Conservation (phyloP, 805 yeast genomes). For the Metschnikowia picachoensis region DNA sequence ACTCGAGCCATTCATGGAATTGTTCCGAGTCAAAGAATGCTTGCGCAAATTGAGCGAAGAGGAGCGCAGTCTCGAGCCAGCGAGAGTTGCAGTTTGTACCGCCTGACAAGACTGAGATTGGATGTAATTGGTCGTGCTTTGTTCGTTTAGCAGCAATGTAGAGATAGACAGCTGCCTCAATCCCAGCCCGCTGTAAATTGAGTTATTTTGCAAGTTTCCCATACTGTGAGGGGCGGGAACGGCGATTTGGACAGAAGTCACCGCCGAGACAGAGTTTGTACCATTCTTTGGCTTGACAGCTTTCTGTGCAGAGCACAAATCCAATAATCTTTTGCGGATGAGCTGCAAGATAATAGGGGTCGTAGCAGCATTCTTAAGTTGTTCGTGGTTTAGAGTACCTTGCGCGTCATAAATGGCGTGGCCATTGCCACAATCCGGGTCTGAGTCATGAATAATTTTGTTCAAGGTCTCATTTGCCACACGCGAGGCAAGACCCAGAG, state of each 20-base stretch:
- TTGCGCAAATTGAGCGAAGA: constrained; percentile 38
- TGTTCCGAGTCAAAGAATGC: constrained; percentile 42
- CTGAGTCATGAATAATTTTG: constrained; percentile 20
- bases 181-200: constrained; percentile 18
- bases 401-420: constrained; percentile 29
- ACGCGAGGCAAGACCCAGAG: constrained; percentile 41
- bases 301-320: constrained; percentile 30
- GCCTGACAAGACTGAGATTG: constrained; percentile 13
- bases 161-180: constrained; percentile 39
- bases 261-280: constrained; percentile 4
- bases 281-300: constrained; percentile 8
- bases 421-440: constrained; percentile 16
- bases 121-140: constrained; percentile 32
- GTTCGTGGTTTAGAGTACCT: constrained; percentile 29
- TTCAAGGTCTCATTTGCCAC: constrained; percentile 42
- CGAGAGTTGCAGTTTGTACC: constrained; percentile 12
- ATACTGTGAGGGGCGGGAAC: constrained; percentile 6
- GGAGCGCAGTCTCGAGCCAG: constrained; percentile 30
- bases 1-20: constrained; percentile 31
- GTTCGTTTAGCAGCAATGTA: constrained; percentile 38
- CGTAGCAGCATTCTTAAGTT: constrained; percentile 27
- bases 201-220: constrained; percentile 1
- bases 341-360: constrained; percentile 41
- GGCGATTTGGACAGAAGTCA: constrained; percentile 13
- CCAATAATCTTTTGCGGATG: constrained; percentile 39